Base-by-base conservation (phyloP, 805 yeast species). In the Schwanniomyces vanrijiae region DNA sequence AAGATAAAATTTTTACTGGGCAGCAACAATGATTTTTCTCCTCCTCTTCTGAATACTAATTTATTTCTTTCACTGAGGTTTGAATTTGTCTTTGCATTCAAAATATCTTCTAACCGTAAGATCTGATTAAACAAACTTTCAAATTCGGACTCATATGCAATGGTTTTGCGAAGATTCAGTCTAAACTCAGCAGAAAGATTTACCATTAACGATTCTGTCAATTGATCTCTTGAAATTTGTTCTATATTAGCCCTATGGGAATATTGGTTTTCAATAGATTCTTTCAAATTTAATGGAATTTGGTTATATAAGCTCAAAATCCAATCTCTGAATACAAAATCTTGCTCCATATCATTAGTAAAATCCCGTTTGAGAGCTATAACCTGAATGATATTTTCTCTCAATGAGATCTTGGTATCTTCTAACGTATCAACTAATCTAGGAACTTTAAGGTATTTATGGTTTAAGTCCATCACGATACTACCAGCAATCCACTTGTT, bases 311-410 rank as follows among this genome's bases (percentile, higher is more conserved):
- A 65, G 43, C 77, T 73, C 37, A 82, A 72, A n/a, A 86, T 80
- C 90, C 91, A 83, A 53, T 80, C 86, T 37, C 82, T 69, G 52
- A 68, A 80, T 34, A 66, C 66, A n/a, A 73, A 56, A 43, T 77
- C 69, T 14, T 59, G 63, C 5, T 56, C 52, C 2, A 47, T 39
- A 7, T 54, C 52, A 10, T 50, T 45, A 11, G 77, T 73, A 46
- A 73, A 76, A 50, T 76, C 68, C 28, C 76, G 71, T 38, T 71
- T 68, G 37, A 87, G 66, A 0, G 83, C 75, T 43, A 73, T 61
- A 9, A 88, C 80, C 51, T 82, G 80, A 5, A 83, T 75, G 10
- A 83, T 80, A 3, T 81, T 77, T 48, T 88, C 95, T 43, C 78
- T 78, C 58, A 83, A 80, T 43, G 78, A 76, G 48, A 82, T 73